Percentiles rank a stretch among this genome's conserved stretches.
Evolutionary conservation across 2,329 filamentous ascomycete genomes (phyloP).

Genomic region (Fusarium dlaminii): DNA sequence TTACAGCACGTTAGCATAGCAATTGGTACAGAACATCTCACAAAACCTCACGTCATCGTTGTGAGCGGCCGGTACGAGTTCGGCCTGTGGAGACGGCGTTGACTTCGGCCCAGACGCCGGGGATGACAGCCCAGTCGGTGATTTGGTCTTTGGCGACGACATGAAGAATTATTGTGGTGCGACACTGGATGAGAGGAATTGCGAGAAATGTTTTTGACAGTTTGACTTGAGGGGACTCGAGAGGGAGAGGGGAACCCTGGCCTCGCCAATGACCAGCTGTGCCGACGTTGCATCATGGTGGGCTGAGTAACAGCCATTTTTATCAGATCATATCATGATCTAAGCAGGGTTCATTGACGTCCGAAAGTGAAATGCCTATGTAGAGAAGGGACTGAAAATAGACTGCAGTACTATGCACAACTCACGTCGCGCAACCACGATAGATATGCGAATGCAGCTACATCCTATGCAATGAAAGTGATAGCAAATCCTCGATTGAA

Average conservation of each 20-base stretch:
- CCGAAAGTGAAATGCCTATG: accelerated
- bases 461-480: accelerated
- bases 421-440: not conserved
- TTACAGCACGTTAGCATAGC: accelerated
- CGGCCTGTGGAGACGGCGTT: not conserved
- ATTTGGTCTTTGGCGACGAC: not conserved
- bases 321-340: not conserved
- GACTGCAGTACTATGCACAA: not conserved
- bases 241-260: not conserved
- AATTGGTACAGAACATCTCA: accelerated
- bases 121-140: not conserved
- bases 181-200: too few species aligned
- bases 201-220: not conserved
- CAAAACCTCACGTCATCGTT: not conserved
- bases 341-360: not conserved
- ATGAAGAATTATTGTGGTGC: not conserved
- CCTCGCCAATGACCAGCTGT: not conserved
- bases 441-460: not conserved
- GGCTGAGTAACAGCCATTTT: not conserved
- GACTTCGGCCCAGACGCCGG: not conserved
- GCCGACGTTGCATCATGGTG: not conserved
- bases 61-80: not conserved
- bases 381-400: accelerated
- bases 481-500: not conserved
- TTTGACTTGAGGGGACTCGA: too few species aligned